A percentile compares a stretch with the other conserved stretches of the same genome.
phyloP scores from a whole-genome alignment of 75 land plant genomes.

The Picea sitchensis region DNA sequence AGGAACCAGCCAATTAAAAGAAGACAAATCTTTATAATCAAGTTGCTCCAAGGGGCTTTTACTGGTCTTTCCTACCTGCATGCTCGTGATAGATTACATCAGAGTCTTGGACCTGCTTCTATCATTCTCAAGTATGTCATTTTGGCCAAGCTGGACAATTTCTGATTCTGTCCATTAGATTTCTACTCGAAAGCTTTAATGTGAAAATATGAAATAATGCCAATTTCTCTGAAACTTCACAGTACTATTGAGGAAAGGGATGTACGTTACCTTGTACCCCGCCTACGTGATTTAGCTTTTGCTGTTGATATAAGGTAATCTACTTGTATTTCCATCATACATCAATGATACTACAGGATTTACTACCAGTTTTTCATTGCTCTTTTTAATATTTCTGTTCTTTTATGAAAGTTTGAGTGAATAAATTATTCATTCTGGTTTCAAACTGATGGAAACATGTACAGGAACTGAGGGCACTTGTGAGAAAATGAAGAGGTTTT shows the following conservation, averaged over 20 bases:
- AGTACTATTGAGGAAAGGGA: conserved; percentile 78
- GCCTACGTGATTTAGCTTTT: conserved; percentile 90
- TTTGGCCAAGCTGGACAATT: not conserved
- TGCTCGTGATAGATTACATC: conserved; percentile 79
- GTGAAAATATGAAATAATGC: not conserved
- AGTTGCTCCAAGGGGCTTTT: conserved; percentile 70
- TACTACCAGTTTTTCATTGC: not conserved
- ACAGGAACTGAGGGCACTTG: not conserved
- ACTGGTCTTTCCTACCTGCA: conserved; percentile 91
- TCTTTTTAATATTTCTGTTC: not conserved
- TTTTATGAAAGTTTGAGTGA: not conserved
- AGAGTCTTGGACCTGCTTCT: conserved; percentile 97
- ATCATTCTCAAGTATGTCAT: conserved; percentile 79
- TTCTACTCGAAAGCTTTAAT: not conserved
- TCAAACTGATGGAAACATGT: not conserved
- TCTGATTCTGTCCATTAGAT: not conserved
- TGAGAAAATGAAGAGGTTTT: not conserved
- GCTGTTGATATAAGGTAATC: conserved; percentile 89
- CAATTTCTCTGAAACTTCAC: conserved; percentile 14
- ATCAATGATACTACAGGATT: not conserved
- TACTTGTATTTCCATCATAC: not conserved
- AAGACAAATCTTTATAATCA: conserved; percentile 53
- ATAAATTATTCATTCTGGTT: not conserved
- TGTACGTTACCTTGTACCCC: conserved; percentile 62
- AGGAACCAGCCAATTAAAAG: conserved; percentile 42